These are phyloP conservation scores for Gaeumannomyces sp. DNA, from an alignment of 2,329 filamentous ascomycete species.

Conservation along the genomic window DNA sequence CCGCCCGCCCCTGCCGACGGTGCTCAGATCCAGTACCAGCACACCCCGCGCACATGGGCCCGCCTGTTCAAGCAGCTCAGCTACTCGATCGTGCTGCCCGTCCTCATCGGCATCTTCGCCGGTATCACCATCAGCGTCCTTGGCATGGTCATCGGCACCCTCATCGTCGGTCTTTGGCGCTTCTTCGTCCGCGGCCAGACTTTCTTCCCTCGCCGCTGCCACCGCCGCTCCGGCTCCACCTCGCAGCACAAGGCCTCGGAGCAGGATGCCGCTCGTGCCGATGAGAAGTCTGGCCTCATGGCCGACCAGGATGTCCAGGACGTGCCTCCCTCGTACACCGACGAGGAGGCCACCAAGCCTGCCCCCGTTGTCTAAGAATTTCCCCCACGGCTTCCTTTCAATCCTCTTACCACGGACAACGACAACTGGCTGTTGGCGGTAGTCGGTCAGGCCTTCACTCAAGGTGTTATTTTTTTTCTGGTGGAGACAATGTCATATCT, in stretches of 20 bases:
- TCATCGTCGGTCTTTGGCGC: constrained; percentile 54
- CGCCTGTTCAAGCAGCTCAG: constrained; percentile 49
- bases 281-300: constrained; percentile 48
- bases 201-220: constrained; percentile 25
- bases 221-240: constrained; percentile 18
- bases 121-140: constrained; percentile 63
- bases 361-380: constrained; percentile 1
- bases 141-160: constrained; percentile 59
- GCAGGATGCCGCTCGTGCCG: constrained; percentile 28
- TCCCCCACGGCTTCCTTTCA: not conserved
- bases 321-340: constrained; percentile 20
- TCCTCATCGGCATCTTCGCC: constrained; percentile 62
- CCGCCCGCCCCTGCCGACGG: not conserved
- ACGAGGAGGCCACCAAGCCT: constrained; percentile 6
- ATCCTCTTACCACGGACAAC: not conserved
- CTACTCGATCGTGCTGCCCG: constrained; percentile 59
- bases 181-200: constrained; percentile 40
- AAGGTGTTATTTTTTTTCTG: not conserved
- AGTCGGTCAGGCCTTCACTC: too few species aligned
- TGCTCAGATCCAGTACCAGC: constrained; percentile 15
- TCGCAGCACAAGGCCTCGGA: constrained; percentile 26
- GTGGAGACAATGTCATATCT: not conserved
- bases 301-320: constrained; percentile 27
- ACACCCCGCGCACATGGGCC: constrained; percentile 31
- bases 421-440: not conserved